Evolutionary conservation across 2,329 filamentous ascomycete species (phyloP).

Genomic region (Didymosphaeria variabile): DNA sequence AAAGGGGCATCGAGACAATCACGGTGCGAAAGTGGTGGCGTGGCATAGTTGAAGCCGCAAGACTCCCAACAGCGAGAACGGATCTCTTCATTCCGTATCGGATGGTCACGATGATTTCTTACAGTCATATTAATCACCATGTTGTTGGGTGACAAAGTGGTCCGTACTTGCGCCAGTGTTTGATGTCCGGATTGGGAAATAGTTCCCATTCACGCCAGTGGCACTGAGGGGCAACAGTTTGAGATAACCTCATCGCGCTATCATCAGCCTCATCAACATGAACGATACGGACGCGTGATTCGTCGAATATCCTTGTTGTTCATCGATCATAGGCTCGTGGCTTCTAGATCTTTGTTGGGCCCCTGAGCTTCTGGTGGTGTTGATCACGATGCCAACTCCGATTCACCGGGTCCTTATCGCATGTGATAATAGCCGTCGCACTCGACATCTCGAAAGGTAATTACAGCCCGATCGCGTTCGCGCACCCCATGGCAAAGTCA

Average conservation of each 20-base stretch:
- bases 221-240: constrained; percentile 2
- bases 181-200: constrained; percentile 12
- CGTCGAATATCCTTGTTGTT: neutral
- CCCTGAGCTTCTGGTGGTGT: neutral
- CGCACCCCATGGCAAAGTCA: constrained; percentile 1
- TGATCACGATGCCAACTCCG: constrained; percentile 5
- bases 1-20: neutral
- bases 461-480: constrained; percentile 9
- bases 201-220: constrained; percentile 11
- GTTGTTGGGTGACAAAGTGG: neutral
- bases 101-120: neutral
- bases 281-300: neutral
- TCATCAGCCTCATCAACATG: constrained; percentile 3
- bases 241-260: constrained; percentile 6
- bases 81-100: neutral
- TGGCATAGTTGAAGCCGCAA: neutral
- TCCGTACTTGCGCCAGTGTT: constrained; percentile 1
- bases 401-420: constrained; percentile 3
- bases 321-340: neutral
- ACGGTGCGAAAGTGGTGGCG: neutral
- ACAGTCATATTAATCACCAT: neutral
- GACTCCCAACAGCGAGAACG: neutral
- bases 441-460: neutral
- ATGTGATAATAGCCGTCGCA: neutral
- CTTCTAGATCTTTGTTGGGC: constrained; percentile 3